Conservation (phyloP, 352 stramenopile species). For the Phytophthora vignae region DNA sequence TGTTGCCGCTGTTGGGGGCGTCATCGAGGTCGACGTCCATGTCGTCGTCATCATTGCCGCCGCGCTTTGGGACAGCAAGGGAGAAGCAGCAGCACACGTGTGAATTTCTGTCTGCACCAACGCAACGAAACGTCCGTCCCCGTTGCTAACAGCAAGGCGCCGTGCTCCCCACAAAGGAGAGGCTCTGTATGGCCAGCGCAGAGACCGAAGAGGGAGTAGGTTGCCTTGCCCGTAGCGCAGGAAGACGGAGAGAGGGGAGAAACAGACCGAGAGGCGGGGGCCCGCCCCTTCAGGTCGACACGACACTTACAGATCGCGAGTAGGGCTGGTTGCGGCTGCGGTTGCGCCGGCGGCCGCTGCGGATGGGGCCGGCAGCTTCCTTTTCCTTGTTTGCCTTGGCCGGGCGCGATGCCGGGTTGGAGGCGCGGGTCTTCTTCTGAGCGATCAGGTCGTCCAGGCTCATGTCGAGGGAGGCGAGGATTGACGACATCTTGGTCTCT, state of each 20-base stretch:
- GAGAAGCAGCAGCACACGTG: slow-evolving; percentile 36
- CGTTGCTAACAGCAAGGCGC: slow-evolving; percentile 25
- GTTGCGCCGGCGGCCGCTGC: slow-evolving; percentile 48
- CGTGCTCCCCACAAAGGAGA: slow-evolving; percentile 20
- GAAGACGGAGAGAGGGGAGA: slow-evolving; percentile 4
- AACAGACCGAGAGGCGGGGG: slow-evolving; percentile 28
- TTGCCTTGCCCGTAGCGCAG: slow-evolving; percentile 28
- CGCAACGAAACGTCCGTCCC: slow-evolving; percentile 27
- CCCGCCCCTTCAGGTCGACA: slow-evolving; percentile 19
- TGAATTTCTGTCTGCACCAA: slow-evolving; percentile 40
- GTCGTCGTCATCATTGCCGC: slow-evolving; percentile 52
- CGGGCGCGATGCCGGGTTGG: slow-evolving; percentile 57
- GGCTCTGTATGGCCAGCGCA: slow-evolving; percentile 3
- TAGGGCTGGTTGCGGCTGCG: slow-evolving; percentile 72
- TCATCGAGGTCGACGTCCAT: slow-evolving; percentile 77
- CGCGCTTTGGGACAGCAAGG: slow-evolving; percentile 46
- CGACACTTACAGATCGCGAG: slow-evolving; percentile 73
- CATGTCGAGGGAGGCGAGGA: slow-evolving; percentile 86
- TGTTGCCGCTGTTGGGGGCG: slow-evolving; percentile 32
- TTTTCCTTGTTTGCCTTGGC: slow-evolving; percentile 45
- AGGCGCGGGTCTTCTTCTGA: slow-evolving; percentile 72
- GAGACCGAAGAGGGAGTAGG: slow-evolving; percentile 12
- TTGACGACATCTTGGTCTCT: slow-evolving; percentile 70
- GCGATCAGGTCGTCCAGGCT: slow-evolving; percentile 86
- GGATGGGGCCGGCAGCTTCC: slow-evolving; percentile 57